A percentile compares a stretch with the other conserved stretches of the same genome.
These are phyloP conservation scores for Polyporus tsugae DNA, from an alignment of 1,284 basidiomycete genomes.

Conservation along the genomic window DNA sequence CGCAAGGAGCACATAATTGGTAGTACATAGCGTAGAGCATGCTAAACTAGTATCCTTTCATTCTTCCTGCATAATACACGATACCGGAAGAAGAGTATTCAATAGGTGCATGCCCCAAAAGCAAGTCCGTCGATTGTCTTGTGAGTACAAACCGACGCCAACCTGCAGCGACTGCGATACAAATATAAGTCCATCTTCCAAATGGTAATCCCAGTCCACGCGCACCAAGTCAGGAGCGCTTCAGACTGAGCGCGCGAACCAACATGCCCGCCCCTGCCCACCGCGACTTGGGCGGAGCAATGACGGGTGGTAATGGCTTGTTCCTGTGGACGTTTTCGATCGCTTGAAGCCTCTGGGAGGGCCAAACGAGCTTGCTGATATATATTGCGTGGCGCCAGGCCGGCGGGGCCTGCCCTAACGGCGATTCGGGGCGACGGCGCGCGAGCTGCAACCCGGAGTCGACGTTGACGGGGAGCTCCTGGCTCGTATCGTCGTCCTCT, in stretches of 20 bases:
- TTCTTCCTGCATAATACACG: too few species aligned
- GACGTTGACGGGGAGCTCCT: not conserved
- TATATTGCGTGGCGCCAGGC: conserved; percentile 38
- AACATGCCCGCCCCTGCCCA: conserved; percentile 13
- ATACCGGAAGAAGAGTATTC: not conserved
- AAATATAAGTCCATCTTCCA: not conserved
- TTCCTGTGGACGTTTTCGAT: not conserved
- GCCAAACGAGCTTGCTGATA: conserved; percentile 34
- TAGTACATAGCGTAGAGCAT: not conserved
- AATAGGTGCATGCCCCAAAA: not conserved
- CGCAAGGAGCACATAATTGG: not conserved
- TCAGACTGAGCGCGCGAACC: conserved; percentile 6
- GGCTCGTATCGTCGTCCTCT: not conserved
- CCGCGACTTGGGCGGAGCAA: conserved; percentile 3
- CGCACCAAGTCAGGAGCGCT: conserved; percentile 1
- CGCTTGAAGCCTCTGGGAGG: conserved; percentile 7
- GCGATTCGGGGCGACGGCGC: not conserved
- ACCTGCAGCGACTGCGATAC: not conserved
- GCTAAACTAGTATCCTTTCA: not conserved
- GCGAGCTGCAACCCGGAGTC: not conserved
- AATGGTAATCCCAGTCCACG: not conserved
- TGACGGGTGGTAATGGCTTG: not conserved
- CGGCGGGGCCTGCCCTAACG: conserved; percentile 17
- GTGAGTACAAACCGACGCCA: not conserved
- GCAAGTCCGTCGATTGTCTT: not conserved